Conservation (phyloP, 2,329 filamentous ascomycete species). For the Neopestalotiopsis sp. region DNA sequence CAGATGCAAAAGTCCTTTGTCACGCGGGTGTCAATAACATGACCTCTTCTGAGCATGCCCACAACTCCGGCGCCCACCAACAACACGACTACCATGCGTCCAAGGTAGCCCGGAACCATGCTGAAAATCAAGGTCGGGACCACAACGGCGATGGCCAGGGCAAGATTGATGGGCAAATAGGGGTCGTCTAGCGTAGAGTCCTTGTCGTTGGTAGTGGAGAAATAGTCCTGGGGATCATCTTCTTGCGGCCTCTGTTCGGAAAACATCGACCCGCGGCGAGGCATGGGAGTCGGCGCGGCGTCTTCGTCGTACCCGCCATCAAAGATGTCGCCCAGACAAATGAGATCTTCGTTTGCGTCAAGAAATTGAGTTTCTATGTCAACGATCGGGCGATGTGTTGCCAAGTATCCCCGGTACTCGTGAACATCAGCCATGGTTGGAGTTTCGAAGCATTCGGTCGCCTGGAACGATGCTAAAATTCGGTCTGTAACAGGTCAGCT, state of each 20-base stretch:
- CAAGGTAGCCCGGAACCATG: constrained; percentile 51
- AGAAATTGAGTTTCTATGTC: constrained; percentile 67
- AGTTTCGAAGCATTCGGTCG: constrained; percentile 53
- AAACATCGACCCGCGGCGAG: constrained; percentile 13
- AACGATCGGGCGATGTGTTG: constrained; percentile 58
- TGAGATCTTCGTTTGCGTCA: constrained; percentile 58
- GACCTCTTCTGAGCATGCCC: constrained; percentile 34
- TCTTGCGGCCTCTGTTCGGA: neutral
- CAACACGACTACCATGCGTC: constrained; percentile 15
- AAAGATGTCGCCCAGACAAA: constrained; percentile 42
- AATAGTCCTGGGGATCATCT: constrained; percentile 19
- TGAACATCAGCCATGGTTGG: constrained; percentile 58
- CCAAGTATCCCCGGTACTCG: constrained; percentile 60
- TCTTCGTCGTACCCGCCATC: constrained; percentile 26
- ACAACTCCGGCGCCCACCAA: constrained; percentile 28
- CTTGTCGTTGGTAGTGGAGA: neutral
- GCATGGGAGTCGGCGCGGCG: constrained; percentile 18
- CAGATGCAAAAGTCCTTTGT: constrained; percentile 32
- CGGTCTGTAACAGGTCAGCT: constrained; percentile 48
- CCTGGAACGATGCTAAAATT: constrained; percentile 63
- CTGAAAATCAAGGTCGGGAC: constrained; percentile 64
- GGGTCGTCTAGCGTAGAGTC: constrained; percentile 24
- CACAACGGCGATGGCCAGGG: constrained; percentile 57
- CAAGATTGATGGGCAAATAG: constrained; percentile 43
- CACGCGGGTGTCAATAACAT: constrained; percentile 27